Evolutionary conservation across 495 filamentous ascomycete species (phyloP).

Genomic region (Chaetomium cochliodes): DNA sequence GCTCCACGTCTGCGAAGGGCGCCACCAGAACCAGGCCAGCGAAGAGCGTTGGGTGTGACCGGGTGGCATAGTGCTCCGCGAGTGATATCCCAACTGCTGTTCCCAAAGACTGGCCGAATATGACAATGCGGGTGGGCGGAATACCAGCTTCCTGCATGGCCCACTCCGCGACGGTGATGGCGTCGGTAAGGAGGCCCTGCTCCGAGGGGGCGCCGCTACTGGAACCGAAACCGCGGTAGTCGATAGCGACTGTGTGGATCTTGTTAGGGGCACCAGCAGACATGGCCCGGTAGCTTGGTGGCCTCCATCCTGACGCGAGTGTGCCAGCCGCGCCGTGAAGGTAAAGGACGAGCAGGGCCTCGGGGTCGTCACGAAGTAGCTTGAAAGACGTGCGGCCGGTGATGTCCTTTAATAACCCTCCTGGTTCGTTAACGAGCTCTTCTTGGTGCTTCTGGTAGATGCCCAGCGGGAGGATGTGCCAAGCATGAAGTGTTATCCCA

Average conservation of each 20-base stretch:
- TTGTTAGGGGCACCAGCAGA: conserved; percentile 55
- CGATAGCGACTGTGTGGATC: conserved; percentile 62
- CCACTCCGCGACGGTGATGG: conserved; percentile 67
- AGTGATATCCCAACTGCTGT: conserved; percentile 75
- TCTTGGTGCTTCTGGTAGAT: conserved; percentile 57
- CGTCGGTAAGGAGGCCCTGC: conserved; percentile 76
- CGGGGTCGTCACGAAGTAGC: conserved; percentile 57
- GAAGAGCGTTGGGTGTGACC: conserved; percentile 46
- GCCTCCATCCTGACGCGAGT: conserved; percentile 60
- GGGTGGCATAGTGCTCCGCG: conserved; percentile 35
- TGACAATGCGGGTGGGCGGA: conserved; percentile 67
- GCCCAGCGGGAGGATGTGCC: conserved; percentile 66
- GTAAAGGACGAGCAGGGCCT: conserved; percentile 59
- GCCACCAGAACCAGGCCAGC: conserved; percentile 73
- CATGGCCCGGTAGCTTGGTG: conserved; percentile 59
- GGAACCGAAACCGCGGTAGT: conserved; percentile 85
- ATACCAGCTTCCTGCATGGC: conserved; percentile 62
- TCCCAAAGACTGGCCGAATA: conserved; percentile 82
- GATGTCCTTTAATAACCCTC: conserved; percentile 51
- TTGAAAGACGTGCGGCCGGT: conserved; percentile 53
- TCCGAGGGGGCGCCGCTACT: conserved; percentile 78
- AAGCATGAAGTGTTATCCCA: conserved; percentile 59
- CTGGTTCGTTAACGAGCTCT: conserved; percentile 45
- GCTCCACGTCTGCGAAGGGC: conserved; percentile 69
- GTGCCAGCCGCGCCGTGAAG: conserved; percentile 59